Percentiles rank a stretch among this genome's conserved stretches.
These are phyloP conservation scores for Talaromyces sp. DNA, from an alignment of 2,329 filamentous ascomycete species.

Conservation along the genomic window DNA sequence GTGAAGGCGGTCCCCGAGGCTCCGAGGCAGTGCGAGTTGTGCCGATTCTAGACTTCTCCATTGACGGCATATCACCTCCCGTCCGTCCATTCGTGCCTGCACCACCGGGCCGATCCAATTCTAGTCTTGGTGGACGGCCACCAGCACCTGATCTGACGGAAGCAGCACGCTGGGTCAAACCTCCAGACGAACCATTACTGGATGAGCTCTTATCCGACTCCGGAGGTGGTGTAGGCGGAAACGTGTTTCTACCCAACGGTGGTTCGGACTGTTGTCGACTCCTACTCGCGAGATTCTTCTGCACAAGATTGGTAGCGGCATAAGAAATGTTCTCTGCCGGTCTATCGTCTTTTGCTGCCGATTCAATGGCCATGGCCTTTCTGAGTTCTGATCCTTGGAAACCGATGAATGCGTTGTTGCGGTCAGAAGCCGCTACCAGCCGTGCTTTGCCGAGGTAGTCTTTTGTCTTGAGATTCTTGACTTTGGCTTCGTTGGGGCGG, in stretches of 20 bases:
- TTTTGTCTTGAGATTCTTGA: conserved; percentile 96
- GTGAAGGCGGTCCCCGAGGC: conserved; percentile 43
- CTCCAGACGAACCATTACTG: conserved; percentile 25
- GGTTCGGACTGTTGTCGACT: conserved; percentile 79
- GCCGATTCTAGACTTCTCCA: conserved; percentile 43
- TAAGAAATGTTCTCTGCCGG: conserved; percentile 82
- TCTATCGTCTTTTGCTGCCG: conserved; percentile 63
- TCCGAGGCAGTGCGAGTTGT: conserved; percentile 52
- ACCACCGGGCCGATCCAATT: conserved; percentile 31
- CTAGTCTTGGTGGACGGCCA: conserved; percentile 42
- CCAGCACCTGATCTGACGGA: conserved; percentile 46
- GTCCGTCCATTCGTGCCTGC: conserved; percentile 33
- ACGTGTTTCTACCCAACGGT: conserved; percentile 72
- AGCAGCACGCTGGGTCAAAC: conserved; percentile 45
- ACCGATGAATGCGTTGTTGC: conserved; percentile 74
- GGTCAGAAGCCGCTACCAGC: conserved; percentile 81
- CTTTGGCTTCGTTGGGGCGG: conserved; percentile 93
- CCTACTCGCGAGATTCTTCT: conserved; percentile 73
- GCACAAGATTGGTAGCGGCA: conserved; percentile 88
- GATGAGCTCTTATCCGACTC: conserved; percentile 65
- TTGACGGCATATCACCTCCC: conserved; percentile 24
- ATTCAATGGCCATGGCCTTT: conserved; percentile 29
- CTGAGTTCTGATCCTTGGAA: conserved; percentile 78
- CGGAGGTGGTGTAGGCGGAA: conserved; percentile 97
- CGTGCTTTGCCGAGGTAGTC: conserved; percentile 97